phyloP scores from a whole-genome alignment of 75 land plant species.

The Picea glauca region DNA sequence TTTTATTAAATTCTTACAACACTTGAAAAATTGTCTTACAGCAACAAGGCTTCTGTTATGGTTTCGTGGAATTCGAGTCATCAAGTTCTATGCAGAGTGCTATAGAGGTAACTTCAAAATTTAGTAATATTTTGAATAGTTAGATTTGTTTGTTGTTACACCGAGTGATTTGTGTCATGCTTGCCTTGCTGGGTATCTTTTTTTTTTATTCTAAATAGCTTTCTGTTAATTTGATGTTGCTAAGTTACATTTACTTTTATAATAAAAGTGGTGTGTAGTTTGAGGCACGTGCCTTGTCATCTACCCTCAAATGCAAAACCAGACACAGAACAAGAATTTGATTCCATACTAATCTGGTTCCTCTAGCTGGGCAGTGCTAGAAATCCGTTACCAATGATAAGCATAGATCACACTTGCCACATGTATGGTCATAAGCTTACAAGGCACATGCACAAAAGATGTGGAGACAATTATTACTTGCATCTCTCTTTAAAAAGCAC shows the following conservation, averaged over 20 bases:
- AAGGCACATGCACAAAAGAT: too few relatives aligned
- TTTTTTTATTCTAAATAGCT: neutral
- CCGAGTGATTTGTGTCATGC: neutral
- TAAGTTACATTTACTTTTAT: neutral
- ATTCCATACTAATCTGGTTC: too few relatives aligned
- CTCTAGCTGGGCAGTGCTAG: too few relatives aligned
- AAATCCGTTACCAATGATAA: too few relatives aligned
- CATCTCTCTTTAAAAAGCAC: too few relatives aligned
- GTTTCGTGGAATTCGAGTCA: slow-evolving; percentile 78
- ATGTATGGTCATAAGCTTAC: too few relatives aligned
- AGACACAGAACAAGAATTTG: too few relatives aligned
- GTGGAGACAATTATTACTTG: too few relatives aligned
- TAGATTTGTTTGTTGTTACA: neutral
- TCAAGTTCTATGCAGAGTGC: slow-evolving; percentile 63
- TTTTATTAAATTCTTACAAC: neutral
- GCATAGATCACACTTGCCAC: too few relatives aligned
- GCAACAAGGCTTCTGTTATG: slow-evolving; percentile 70
- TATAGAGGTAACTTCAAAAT: slow-evolving; percentile 43
- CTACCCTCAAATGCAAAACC: too few relatives aligned
- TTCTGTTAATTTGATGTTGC: neutral
- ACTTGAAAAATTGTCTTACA: slow-evolving; percentile 13
- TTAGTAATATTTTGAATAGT: neutral
- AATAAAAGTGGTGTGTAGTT: too few relatives aligned
- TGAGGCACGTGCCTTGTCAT: too few relatives aligned
- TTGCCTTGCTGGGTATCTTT: neutral